Percentiles rank a stretch among this genome's conserved stretches.
These are phyloP conservation scores for Prunus mongolica DNA, from an alignment of 306 rosid genomes.

Conservation along the genomic window DNA sequence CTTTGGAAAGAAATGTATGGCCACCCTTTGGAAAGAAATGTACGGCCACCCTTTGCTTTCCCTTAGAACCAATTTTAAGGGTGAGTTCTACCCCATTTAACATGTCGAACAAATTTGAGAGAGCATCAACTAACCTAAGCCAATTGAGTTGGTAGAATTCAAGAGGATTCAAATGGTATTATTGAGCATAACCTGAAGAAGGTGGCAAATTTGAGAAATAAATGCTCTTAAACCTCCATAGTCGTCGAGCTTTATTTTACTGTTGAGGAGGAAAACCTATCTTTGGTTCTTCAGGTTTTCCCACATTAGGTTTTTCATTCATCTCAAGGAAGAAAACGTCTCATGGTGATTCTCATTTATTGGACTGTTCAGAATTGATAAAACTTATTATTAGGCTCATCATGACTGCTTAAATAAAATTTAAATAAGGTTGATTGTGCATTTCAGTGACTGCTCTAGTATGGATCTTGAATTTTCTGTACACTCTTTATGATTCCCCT, in stretches of 20 bases:
- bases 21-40: not conserved
- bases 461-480: not conserved
- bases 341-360: no score
- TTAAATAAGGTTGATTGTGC: no score
- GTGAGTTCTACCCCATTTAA: not conserved
- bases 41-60: not conserved
- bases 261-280: no score
- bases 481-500: not conserved
- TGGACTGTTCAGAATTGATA: no score
- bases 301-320: no score
- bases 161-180: not conserved
- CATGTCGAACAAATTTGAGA: not conserved
- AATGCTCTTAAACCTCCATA: no score
- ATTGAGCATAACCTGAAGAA: not conserved
- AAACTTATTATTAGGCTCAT: not conserved
- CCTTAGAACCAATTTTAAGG: not conserved
- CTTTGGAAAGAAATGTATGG: not conserved
- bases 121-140: not conserved
- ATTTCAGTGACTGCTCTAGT: not conserved
- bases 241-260: no score
- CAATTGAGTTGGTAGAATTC: not conserved
- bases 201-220: no score
- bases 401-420: not conserved
- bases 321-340: no score
- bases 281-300: no score